A percentile compares a stretch with the other conserved stretches of the same genome.
These are phyloP conservation scores for Elsinoe batatas DNA, from an alignment of 2,329 filamentous ascomycete genomes.

Conservation along the genomic window DNA sequence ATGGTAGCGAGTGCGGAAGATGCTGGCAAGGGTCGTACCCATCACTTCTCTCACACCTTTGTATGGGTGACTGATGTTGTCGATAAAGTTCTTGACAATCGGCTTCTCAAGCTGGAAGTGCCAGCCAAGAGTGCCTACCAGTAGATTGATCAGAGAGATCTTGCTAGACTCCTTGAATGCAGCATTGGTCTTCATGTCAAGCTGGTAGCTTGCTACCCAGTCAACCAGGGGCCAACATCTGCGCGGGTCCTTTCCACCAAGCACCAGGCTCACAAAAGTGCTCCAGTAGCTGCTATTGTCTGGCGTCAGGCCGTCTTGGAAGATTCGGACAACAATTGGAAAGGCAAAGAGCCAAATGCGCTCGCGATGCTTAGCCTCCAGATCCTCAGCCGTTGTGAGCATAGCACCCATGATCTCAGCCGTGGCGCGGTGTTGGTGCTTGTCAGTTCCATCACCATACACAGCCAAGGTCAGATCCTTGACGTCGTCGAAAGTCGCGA, in stretches of 20 bases:
- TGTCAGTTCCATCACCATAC: conserved; percentile 88
- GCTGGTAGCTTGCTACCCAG: conserved; percentile 69
- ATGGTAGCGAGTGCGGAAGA: conserved; percentile 85
- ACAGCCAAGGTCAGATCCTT: conserved; percentile 67
- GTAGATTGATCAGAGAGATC: conserved; percentile 79
- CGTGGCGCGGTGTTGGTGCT: conserved; percentile 93
- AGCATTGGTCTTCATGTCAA: conserved; percentile 91
- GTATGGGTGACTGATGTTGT: conserved; percentile 92
- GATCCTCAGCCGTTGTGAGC: conserved; percentile 69
- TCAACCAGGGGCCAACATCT: conserved; percentile 79
- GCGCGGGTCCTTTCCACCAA: conserved; percentile 83
- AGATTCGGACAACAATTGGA: conserved; percentile 74
- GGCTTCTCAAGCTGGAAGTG: conserved; percentile 87
- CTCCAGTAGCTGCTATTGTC: conserved; percentile 95
- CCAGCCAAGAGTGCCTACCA: conserved; percentile 83
- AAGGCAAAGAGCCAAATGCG: conserved; percentile 83
- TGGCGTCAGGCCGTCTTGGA: conserved; percentile 84
- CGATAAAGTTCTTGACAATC: conserved; percentile 78
- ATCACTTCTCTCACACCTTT: conserved; percentile 95
- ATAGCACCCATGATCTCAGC: conserved; percentile 86
- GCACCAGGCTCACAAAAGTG: conserved; percentile 79
- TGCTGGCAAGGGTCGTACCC: conserved; percentile 75
- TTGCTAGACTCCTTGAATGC: conserved; percentile 99
- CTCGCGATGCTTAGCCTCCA: conserved; percentile 61
- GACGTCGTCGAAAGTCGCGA: conserved; percentile 76